These are phyloP conservation scores for Rhododendron ovatum DNA, from an alignment of 148 eudicot genomes.

Conservation along the genomic window DNA sequence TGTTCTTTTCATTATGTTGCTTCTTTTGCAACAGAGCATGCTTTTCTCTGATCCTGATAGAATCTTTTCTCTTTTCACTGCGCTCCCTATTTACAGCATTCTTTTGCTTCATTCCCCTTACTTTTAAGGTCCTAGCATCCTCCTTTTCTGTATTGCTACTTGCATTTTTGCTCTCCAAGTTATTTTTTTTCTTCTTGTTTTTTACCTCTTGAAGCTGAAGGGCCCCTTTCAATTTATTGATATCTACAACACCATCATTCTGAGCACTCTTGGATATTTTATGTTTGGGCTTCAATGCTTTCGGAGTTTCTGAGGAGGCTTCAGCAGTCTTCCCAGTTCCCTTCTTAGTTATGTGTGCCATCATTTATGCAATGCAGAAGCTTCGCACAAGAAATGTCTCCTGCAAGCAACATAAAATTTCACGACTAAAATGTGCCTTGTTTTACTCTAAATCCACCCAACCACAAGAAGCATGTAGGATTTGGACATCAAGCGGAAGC, in stretches of 20 bases:
- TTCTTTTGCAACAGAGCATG: not conserved
- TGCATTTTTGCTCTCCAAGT: not conserved
- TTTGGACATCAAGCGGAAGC: not conserved
- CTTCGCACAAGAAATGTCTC: not conserved
- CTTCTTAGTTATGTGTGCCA: not conserved
- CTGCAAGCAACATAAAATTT: not conserved
- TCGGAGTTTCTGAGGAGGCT: constrained; percentile 13
- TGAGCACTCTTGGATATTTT: constrained; percentile 24
- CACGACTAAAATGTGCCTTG: not conserved
- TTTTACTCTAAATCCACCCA: not conserved
- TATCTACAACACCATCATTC: not conserved
- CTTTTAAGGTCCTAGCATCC: not conserved
- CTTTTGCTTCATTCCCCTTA: not conserved
- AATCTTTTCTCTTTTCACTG: not conserved
- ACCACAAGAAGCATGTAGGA: not conserved
- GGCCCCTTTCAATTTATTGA: not conserved
- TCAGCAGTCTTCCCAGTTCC: constrained; percentile 9
- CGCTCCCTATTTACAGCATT: not conserved
- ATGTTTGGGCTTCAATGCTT: constrained; percentile 28
- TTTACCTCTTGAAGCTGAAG: constrained; percentile 11
- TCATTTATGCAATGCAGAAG: not conserved
- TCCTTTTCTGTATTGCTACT: constrained; percentile 3
- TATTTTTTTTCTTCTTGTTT: constrained; percentile 12
- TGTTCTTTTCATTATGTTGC: not conserved
- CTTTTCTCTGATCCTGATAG: not conserved